A percentile compares a stretch with the other conserved stretches of the same genome.
These are phyloP conservation scores for Cyclotella sp. DNA, from an alignment of 108 stramenopile genomes.

Conservation along the genomic window DNA sequence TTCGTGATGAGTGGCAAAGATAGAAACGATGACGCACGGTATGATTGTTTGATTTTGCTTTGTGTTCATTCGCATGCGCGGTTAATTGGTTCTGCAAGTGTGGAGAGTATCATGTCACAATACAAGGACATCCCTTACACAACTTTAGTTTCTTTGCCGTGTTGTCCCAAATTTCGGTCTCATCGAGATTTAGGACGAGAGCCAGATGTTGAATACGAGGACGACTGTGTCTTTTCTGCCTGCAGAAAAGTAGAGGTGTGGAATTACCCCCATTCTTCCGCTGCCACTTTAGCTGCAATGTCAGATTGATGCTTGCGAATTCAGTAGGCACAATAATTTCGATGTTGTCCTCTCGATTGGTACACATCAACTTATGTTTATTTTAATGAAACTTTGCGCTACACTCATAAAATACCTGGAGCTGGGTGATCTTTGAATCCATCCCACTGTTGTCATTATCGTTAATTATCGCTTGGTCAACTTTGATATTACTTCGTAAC, in stretches of 20 bases:
- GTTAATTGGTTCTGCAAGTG: constrained; percentile 26
- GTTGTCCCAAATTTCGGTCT: constrained; percentile 55
- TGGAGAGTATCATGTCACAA: constrained; percentile 29
- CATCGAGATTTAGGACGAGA: constrained; percentile 49
- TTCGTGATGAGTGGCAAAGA: constrained; percentile 15
- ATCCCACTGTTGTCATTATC: too few relatives aligned
- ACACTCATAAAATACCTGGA: too few relatives aligned
- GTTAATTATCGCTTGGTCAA: too few relatives aligned
- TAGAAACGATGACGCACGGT: background rate
- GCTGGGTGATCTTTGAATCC: too few relatives aligned
- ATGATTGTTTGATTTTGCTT: constrained; percentile 50
- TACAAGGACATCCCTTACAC: constrained; percentile 37
- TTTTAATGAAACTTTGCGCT: too few relatives aligned
- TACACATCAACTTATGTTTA: too few relatives aligned
- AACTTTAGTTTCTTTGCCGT: constrained; percentile 55
- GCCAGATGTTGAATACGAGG: constrained; percentile 56
- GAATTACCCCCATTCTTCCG: constrained; percentile 16
- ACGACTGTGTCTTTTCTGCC: constrained; percentile 62
- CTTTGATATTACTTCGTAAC: too few relatives aligned
- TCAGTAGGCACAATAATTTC: too few relatives aligned
- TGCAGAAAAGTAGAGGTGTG: constrained; percentile 58
- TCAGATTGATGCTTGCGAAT: too few relatives aligned
- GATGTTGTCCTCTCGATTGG: too few relatives aligned
- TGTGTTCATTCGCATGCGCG: constrained; percentile 69
- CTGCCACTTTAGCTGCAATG: background rate